A percentile compares a stretch with the other conserved stretches of the same genome.
These are phyloP conservation scores for Botrytis paeoniae DNA, from an alignment of 2,329 filamentous ascomycete species.

Conservation along the genomic window DNA sequence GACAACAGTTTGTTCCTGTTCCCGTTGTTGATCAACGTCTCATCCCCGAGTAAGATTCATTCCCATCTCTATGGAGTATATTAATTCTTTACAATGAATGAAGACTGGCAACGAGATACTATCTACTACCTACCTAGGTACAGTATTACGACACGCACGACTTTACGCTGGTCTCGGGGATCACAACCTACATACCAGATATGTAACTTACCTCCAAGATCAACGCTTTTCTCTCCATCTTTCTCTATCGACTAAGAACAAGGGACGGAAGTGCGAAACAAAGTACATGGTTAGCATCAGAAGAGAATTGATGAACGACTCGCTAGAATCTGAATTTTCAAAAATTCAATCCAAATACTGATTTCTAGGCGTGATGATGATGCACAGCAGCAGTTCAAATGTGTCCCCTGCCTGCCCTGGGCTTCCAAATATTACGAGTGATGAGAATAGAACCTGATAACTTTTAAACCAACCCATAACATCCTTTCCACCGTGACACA, in stretches of 20 bases:
- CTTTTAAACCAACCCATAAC: neutral
- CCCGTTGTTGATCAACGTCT: constrained; percentile 6
- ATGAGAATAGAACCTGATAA: neutral
- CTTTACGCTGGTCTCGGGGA: neutral
- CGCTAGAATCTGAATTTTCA: neutral
- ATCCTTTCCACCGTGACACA: neutral
- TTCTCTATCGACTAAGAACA: neutral
- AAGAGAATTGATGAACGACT: neutral
- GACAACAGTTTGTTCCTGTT: constrained; percentile 1
- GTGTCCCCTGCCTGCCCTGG: neutral
- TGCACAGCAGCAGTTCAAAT: neutral
- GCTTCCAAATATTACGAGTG: neutral
- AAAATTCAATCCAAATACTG: neutral
- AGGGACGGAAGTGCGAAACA: neutral
- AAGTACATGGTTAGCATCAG: neutral
- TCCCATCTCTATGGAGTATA: neutral
- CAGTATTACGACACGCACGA: neutral
- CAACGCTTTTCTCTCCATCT: neutral
- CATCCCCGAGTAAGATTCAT: neutral
- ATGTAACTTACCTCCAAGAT: neutral
- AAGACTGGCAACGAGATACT: neutral
- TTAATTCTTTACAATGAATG: neutral
- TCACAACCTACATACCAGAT: neutral
- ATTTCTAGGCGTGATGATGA: neutral
- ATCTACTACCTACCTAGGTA: neutral